Evolutionary conservation across 345 rosid species (phyloP), one percentile per base, ranked within the genome.

Genomic region (Hirschfeldia incana): DNA sequence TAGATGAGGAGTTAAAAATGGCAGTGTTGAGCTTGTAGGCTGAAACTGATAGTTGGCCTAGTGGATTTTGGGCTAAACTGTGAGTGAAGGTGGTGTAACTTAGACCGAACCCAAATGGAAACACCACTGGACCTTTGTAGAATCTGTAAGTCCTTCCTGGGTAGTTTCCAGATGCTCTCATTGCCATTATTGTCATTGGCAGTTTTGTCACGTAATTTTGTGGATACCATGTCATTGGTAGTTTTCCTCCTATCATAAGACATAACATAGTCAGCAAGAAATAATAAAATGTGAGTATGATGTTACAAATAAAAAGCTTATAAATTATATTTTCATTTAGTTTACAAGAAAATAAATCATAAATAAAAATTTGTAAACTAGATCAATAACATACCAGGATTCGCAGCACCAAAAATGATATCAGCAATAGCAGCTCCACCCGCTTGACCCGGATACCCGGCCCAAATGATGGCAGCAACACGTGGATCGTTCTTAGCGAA

Each of bases 371-470:
- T 10, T 42, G 44, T 8, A 62, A 46, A 11, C n/a, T 4, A 27
- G 37, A 53, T 37, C 0, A 28, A 36, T 0, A 10, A 76, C 27
- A 1, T 66, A 89, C 98, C 97, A 1, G 99, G 99, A 83, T 91
- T 93, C 63, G 83, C 84, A 5, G 85, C 84, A 64, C 99, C 98
- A 70, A 92, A 93, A 15, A 94, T 72, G 39, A 91, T 75, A 16
- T 94, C 90, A 4, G 90, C 98, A 9, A 94, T 88, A 29, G 98
- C 99, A 59, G 87, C 73, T 12, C 98, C 99, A 17, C 99, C 99
- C 4, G 90, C 96, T 80, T 95, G 96, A 64, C 99, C 99, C 3
- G 99, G 99, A 81, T 95, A 95, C 63, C 99, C 99, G n/a, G 89
- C 98, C 99, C 99, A 95, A n/a, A 95, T 36, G 60, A 95, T 91